Evolutionary conservation across 2,329 filamentous ascomycete species (phyloP), one percentile per base, ranked within the genome.

Genomic region (Stemphylium lycopersici): DNA sequence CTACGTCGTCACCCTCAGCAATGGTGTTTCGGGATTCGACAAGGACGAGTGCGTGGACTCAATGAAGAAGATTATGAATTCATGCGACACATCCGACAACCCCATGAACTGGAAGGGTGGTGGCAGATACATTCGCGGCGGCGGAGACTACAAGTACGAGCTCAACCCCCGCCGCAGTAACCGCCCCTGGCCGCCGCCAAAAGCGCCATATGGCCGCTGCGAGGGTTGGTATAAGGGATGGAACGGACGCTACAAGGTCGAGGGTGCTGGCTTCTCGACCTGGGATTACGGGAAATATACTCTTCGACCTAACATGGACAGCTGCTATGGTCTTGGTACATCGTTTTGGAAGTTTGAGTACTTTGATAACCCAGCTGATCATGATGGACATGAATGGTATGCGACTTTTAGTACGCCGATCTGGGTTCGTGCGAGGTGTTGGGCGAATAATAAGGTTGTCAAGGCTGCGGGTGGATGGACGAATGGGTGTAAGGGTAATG

Each of bases 81-180:
- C 50, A 4, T 42, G 43, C 24, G 37, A 48, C 1, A 48, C 50
- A 2, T 29, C 15, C 1, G 44, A 53, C 12, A 53, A 53, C 16
- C 50, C 43, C 2, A 53, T 53, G 50, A 53, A 39, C 31, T 48
- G 37, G 50, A 48, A 53, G 15, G 44, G 50, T 6, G 44, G 44
- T 1, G 44, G 44, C 1, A 22, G 44, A 2, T 53, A 43, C 13
- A 52, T 53, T 22, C 50, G 44, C 32, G 4, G 6, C 0, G n/a
- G 10, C 4, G 44, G 44, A 43, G 50, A 53, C 38, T 31, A 42
- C 22, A 43, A 48, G 6, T 53, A 53, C 2, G 38, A 53, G 44
- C 44, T 53, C 26, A 8, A 53, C 13, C 50, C 44, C 1, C 37
- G 50, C n/a, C 38, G 50, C 13, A 39, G 3, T 3, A 48, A 53